Evolutionary conservation across 768 basidiomycete species (phyloP).

Genomic region (Suillus hirtellus): DNA sequence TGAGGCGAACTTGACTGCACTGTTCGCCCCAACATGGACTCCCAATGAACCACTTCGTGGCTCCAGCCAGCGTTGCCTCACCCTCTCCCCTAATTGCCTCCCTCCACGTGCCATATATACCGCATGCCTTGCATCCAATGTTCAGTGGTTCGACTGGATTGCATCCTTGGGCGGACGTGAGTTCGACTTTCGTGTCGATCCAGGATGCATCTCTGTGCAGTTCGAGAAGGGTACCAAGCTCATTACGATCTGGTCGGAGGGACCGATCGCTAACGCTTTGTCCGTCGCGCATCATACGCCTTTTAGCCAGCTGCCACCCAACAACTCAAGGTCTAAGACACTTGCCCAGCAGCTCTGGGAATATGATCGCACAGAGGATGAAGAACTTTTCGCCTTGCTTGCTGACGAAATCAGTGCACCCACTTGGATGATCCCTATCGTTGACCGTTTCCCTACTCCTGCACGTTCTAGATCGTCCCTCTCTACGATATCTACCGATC

Average conservation of each 20-base stretch:
- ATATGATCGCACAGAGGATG: slow-evolving; percentile 69
- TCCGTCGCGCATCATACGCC: slow-evolving; percentile 13
- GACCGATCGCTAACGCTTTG: slow-evolving; percentile 35
- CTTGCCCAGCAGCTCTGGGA: slow-evolving; percentile 74
- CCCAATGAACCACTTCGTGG: slow-evolving; percentile 65
- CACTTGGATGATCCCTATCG: slow-evolving; percentile 67
- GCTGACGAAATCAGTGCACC: slow-evolving; percentile 69
- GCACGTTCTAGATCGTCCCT: slow-evolving; percentile 57
- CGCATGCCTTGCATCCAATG: slow-evolving; percentile 65
- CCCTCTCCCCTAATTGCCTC: slow-evolving; percentile 64
- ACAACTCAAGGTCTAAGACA: slow-evolving; percentile 45
- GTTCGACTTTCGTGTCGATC: slow-evolving; percentile 81
- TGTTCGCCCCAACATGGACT: slow-evolving; percentile 68
- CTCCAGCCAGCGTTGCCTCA: slow-evolving; percentile 72
- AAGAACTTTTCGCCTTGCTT: slow-evolving; percentile 72
- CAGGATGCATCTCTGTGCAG: slow-evolving; percentile 73
- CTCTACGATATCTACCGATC: slow-evolving; percentile 54
- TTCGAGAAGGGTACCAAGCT: slow-evolving; percentile 48
- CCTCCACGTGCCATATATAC: slow-evolving; percentile 73
- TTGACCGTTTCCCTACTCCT: slow-evolving; percentile 56
- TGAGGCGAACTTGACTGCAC: slow-evolving; percentile 69
- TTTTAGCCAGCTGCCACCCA: slow-evolving; percentile 21
- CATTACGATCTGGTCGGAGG: slow-evolving; percentile 69
- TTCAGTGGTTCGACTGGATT: slow-evolving; percentile 86
- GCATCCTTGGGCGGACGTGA: slow-evolving; percentile 63